Evolutionary conservation across 176 grass and related monocot genomes (phyloP).

Genomic region (Aegilops tauschii): DNA sequence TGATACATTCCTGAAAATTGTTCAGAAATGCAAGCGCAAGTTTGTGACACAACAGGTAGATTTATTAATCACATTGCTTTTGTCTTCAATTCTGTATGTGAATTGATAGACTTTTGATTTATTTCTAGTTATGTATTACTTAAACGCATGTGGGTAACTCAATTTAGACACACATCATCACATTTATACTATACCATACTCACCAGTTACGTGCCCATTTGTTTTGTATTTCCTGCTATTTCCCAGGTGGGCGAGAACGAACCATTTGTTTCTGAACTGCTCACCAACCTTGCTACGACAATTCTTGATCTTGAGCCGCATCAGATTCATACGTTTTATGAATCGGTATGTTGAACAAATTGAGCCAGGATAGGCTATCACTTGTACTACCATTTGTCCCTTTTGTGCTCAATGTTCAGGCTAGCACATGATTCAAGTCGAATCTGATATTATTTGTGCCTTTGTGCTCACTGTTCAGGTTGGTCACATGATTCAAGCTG

Average conservation of each 20-base stretch:
- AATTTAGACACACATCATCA: constrained; percentile 16
- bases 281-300: constrained; percentile 69
- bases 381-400: constrained; percentile 17
- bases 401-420: constrained; percentile 39
- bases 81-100: background rate
- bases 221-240: constrained; percentile 19
- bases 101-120: background rate
- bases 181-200: background rate
- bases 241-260: constrained; percentile 92
- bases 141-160: background rate
- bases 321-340: constrained; percentile 98
- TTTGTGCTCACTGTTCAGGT: constrained; percentile 51
- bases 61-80: constrained; percentile 13
- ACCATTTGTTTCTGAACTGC: constrained; percentile 96
- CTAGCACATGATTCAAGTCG: constrained; percentile 99
- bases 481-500: constrained; percentile 99
- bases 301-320: constrained; percentile 95
- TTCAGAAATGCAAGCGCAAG: constrained; percentile 98
- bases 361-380: background rate
- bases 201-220: background rate
- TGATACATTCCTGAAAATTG: constrained; percentile 98
- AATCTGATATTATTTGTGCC: constrained; percentile 55
- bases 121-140: background rate
- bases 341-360: constrained; percentile 73
- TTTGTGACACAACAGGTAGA: constrained; percentile 94